Percentiles rank a stretch among this genome's conserved stretches.
Evolutionary conservation across 306 rosid species (phyloP).

Genomic region (Cicer chorassanicum): DNA sequence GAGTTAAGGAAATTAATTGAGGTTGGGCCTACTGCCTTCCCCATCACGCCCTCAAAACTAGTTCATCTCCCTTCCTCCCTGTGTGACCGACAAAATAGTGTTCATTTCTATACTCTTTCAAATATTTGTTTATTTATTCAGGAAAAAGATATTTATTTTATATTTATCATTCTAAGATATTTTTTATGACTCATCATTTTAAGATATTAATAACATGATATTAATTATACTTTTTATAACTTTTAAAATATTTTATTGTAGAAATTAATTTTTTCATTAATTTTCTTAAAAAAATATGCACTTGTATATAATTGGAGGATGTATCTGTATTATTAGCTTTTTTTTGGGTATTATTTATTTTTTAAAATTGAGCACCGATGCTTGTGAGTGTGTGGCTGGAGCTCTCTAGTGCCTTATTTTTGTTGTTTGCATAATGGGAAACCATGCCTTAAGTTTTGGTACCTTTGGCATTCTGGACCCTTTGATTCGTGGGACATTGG

Average conservation of each 20-base stretch:
- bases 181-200: too few relatives aligned
- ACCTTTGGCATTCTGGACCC: conserved; percentile 38
- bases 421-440: conserved; percentile 43
- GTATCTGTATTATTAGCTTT: too few relatives aligned
- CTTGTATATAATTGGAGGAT: too few relatives aligned
- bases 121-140: too few relatives aligned
- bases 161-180: too few relatives aligned
- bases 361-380: conserved; percentile 16
- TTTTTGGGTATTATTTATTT: background rate
- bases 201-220: too few relatives aligned
- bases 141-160: too few relatives aligned
- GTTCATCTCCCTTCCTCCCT: conserved; percentile 1
- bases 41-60: conserved; percentile 28
- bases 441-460: conserved; percentile 48
- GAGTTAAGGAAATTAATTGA: conserved; percentile 49
- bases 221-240: too few relatives aligned
- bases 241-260: too few relatives aligned
- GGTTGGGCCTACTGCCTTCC: conserved; percentile 48
- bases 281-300: too few relatives aligned
- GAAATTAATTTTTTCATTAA: too few relatives aligned
- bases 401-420: conserved; percentile 29
- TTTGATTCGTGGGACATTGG: conserved; percentile 46
- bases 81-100: conserved; percentile 68
- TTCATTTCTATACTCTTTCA: background rate
- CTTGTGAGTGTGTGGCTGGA: background rate